Evolutionary conservation across 2,329 filamentous ascomycete species (phyloP).

Genomic region (Phialophora chinensis): DNA sequence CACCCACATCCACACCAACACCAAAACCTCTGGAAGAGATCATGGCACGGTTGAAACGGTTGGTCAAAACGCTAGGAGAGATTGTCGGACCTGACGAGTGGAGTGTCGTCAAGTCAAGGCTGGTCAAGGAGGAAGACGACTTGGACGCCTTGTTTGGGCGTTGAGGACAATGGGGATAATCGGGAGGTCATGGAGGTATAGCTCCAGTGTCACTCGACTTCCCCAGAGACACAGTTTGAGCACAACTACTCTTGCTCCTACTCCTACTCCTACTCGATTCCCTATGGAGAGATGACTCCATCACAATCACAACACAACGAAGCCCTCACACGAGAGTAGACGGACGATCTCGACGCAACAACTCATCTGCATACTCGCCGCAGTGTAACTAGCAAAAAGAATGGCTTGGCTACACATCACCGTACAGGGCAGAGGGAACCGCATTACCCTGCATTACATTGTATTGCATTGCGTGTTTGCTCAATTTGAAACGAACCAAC

Average conservation of each 20-base stretch:
- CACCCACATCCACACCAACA: background rate
- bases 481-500: background rate
- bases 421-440: too few species aligned
- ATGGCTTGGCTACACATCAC: too few species aligned
- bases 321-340: too few species aligned
- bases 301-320: too few species aligned
- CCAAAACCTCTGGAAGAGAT: slow-evolving; percentile 29
- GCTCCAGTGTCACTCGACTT: too few species aligned
- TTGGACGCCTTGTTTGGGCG: slow-evolving; percentile 45
- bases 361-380: too few species aligned
- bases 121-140: slow-evolving; percentile 44
- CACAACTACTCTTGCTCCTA: too few species aligned
- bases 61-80: slow-evolving; percentile 41
- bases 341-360: too few species aligned
- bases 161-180: background rate
- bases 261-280: too few species aligned
- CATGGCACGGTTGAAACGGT: slow-evolving; percentile 39
- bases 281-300: too few species aligned
- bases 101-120: slow-evolving; percentile 38
- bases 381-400: too few species aligned
- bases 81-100: slow-evolving; percentile 37
- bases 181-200: background rate
- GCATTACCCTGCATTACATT: background rate
- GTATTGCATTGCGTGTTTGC: background rate
- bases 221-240: too few species aligned